Evolutionary conservation across 2,329 filamentous ascomycete species (phyloP).

Genomic region (Rhynchosporium secalis): DNA sequence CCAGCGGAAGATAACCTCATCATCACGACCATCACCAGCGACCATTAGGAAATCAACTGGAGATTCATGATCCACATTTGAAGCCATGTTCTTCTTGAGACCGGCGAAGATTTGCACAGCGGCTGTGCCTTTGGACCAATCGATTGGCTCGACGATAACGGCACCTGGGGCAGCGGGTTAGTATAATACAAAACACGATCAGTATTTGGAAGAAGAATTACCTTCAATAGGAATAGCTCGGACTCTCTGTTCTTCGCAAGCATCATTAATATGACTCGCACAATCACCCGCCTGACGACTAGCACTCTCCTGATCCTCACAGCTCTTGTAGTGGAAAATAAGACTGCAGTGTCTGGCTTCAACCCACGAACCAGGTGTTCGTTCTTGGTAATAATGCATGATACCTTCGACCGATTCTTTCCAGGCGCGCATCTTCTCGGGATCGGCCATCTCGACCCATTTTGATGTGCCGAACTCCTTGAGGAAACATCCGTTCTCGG

Average conservation of each 20-base stretch:
- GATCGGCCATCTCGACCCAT: slow-evolving; percentile 79
- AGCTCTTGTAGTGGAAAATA: slow-evolving; percentile 85
- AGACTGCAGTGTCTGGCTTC: slow-evolving; percentile 91
- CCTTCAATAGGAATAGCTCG: slow-evolving; percentile 78
- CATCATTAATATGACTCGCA: slow-evolving; percentile 92
- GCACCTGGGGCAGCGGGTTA: slow-evolving; percentile 46
- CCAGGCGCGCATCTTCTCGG: slow-evolving; percentile 70
- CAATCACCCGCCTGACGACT: slow-evolving; percentile 83
- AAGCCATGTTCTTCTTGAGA: slow-evolving; percentile 46
- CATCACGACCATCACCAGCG: slow-evolving; percentile 86
- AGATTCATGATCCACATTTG: slow-evolving; percentile 39
- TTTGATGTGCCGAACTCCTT: slow-evolving; percentile 65
- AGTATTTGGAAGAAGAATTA: slow-evolving; percentile 15
- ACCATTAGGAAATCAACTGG: slow-evolving; percentile 84
- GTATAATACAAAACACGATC: slow-evolving; percentile 15
- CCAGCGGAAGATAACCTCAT: slow-evolving; percentile 93
- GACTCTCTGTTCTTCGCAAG: slow-evolving; percentile 79
- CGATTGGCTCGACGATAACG: slow-evolving; percentile 79
- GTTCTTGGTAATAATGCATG: slow-evolving; percentile 84
- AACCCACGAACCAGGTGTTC: slow-evolving; percentile 82
- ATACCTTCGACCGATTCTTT: slow-evolving; percentile 81
- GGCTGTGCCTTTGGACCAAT: slow-evolving; percentile 86
- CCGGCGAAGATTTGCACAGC: slow-evolving; percentile 70
- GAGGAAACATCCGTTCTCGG: slow-evolving; percentile 92
- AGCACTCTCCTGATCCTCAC: slow-evolving; percentile 74